Percentiles rank a stretch among this genome's conserved stretches.
Evolutionary conservation across 2,329 filamentous ascomycete species (phyloP).

Genomic region (Aureobasidium uvarum): DNA sequence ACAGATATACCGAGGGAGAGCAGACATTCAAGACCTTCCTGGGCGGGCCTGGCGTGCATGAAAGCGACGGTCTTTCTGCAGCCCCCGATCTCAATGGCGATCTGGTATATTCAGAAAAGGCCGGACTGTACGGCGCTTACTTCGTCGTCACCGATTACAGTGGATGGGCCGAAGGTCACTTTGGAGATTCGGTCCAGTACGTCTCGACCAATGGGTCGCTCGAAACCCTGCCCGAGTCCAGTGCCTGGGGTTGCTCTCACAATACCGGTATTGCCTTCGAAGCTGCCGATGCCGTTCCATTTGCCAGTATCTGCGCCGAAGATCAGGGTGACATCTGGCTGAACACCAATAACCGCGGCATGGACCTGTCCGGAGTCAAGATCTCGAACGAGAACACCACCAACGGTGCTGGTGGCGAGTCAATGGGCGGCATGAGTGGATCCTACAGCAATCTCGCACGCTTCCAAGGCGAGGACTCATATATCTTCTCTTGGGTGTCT

Average conservation of each 20-base stretch:
- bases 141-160: conserved; percentile 61
- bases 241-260: conserved; percentile 61
- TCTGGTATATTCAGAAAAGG: conserved; percentile 57
- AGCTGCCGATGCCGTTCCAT: conserved; percentile 58
- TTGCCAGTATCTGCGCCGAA: conserved; percentile 59
- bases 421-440: conserved; percentile 63
- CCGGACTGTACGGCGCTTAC: conserved; percentile 60
- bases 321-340: conserved; percentile 65
- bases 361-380: conserved; percentile 55
- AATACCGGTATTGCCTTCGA: conserved; percentile 65
- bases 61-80: conserved; percentile 48
- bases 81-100: conserved; percentile 63
- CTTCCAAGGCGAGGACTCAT: conserved; percentile 52
- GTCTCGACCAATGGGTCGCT: conserved; percentile 51
- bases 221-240: conserved; percentile 52
- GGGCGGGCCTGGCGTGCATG: conserved; percentile 56
- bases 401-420: conserved; percentile 58
- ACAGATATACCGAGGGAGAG: conserved; percentile 56
- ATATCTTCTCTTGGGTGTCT: conserved; percentile 64
- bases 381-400: conserved; percentile 62
- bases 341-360: conserved; percentile 59
- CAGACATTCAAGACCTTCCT: conserved; percentile 60
- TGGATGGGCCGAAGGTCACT: conserved; percentile 56
- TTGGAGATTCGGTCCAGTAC: conserved; percentile 57
- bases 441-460: conserved; percentile 59